Evolutionary conservation across 352 stramenopile genomes (phyloP), one percentile per base, ranked within the genome.

Genomic region (Globisporangium okanoganense): DNA sequence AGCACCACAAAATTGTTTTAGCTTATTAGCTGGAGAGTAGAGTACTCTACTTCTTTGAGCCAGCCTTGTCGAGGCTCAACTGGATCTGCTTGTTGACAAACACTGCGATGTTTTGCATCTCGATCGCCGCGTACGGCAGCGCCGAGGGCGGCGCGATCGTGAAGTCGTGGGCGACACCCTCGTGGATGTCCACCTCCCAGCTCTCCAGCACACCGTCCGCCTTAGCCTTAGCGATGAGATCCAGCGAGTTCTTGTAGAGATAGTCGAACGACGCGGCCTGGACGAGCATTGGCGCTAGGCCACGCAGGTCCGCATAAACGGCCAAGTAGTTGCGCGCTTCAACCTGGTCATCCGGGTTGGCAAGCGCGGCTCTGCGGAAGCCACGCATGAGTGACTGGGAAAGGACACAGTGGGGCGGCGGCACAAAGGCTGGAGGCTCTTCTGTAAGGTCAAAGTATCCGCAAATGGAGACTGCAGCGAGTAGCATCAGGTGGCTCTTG

Each of bases 131-230:
- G 7, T 74, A 67, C 0, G 75, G 75, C 38, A 84, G n/a, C 7
- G n/a, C 25, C 20, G 9, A 25, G 0, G 16, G 8, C 16, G 73
- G 66, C 10, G 78, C 54, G 12, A 78, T 31, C 40, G 65, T 71
- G 48, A 85, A 85, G 4, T 70, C 73, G 44, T 85, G 75, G 38
- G 72, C 61, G 24, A 85, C 64, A 33, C 55, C 60, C 58, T 69
- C 59, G 40, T 79, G 70, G 10, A 74, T 27, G 31, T 82, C 71
- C 10, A 78, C 22, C n/a, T 80, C 66, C 58, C 72, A 75, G 44
- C 71, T 66, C 36, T 44, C 5, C 38, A 20, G 4, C 3, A 79
- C 65, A 6, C 60, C 54, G 25, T 76, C 64, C 5, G 38, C 61
- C 43, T 65, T 51, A 0, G 72, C 76, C 27, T 71, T 77, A 0